These are phyloP conservation scores for Suillus tomentosus DNA, from an alignment of 768 basidiomycete genomes.

Conservation along the genomic window DNA sequence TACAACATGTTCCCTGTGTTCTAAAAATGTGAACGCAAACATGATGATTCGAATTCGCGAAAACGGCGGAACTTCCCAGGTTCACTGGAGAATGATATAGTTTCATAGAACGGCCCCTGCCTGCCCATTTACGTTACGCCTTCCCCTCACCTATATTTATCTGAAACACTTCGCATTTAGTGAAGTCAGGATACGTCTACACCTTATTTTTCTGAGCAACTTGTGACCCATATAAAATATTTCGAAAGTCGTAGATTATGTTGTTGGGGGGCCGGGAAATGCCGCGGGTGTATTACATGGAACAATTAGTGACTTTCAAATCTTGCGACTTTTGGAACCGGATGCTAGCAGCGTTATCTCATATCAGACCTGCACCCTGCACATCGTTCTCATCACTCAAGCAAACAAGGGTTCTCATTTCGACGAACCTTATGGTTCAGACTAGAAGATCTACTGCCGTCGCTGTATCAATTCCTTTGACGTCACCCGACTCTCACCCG, in stretches of 20 bases:
- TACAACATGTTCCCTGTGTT: not conserved
- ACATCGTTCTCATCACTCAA: not conserved
- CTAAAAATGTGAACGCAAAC: not conserved
- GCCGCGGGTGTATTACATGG: not conserved
- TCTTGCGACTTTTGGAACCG: not conserved
- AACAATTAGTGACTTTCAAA: not conserved
- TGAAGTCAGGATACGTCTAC: not conserved
- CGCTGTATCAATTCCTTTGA: not conserved
- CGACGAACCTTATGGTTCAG: conserved; percentile 22
- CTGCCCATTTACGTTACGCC: not conserved
- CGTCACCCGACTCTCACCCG: not conserved
- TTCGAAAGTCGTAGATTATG: too few relatives aligned
- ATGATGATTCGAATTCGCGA: not conserved
- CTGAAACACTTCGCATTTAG: not conserved
- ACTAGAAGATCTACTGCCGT: conserved; percentile 23
- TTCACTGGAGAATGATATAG: not conserved
- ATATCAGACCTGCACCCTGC: conserved; percentile 50
- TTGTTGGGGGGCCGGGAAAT: not conserved
- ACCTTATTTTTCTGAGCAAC: not conserved
- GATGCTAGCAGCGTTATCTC: conserved; percentile 51
- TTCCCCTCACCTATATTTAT: not conserved
- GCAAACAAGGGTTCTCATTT: not conserved
- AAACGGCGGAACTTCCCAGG: not conserved
- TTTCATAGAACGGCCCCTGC: not conserved
- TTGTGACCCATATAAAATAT: not conserved